Evolutionary conservation across 192 early-diverging fungal species (phyloP), one percentile per base, ranked within the genome.

Genomic region (Pilaira anomala): DNA sequence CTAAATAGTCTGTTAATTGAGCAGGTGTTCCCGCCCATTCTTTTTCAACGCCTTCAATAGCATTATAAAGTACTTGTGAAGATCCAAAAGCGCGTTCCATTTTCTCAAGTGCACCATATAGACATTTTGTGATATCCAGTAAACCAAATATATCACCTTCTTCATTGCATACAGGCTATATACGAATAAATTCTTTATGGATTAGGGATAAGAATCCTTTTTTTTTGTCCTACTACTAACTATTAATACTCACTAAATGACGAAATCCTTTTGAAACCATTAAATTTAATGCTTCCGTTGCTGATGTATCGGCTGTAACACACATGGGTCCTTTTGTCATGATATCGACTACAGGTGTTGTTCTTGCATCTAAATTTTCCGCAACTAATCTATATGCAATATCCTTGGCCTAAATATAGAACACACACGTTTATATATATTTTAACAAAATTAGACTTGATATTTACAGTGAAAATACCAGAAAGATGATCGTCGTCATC

Each of bases 401-500:
- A 75, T 95, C 93, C 71, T 94, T 95, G 54, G 91, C 93, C n/a
- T 70, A 33, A 19, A 18, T 18, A 0, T 8, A 40, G 21, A 36
- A n/a, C 18, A 19, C 50, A 18, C 52, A 56, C 40, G 22, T 33
- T 7, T n/a, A 18, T 33, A 33, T 14, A 42, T 14, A 42, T 25
- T 40, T 14, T 13, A 18, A 13, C 22, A 13, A 19, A 26, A 9
- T 9, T 36, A 36, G 7, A 36, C 11, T 2, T 7, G 41, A 42
- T 57, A 45, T 55, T 26, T 57, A 67, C 60, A 1, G 91, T 93
- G 56, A 94, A 85, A 57, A 94, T 95, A 18, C 92, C 93, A 14
- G 78, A 85, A 77, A 98, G 82, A 59, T 91, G 91, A 68, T 94
- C 93, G 33, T 96, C 88, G 22, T 88, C 85, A 66, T 95, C 90